phyloP scores from a whole-genome alignment of 768 basidiomycete genomes.

The Podaxis pistillaris region DNA sequence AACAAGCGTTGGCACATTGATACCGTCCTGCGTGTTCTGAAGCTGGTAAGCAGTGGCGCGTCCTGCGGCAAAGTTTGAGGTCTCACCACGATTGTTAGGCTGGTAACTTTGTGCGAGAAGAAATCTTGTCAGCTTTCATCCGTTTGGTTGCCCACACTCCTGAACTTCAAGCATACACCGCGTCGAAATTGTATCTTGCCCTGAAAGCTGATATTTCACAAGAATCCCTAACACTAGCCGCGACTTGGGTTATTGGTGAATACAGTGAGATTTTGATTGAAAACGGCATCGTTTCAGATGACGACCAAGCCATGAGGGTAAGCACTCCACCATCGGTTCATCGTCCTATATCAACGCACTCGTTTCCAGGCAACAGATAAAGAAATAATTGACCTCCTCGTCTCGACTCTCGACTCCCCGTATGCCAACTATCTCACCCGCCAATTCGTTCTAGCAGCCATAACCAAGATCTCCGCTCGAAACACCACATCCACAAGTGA shows the following conservation, averaged over 20 bases:
- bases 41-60: slow-evolving; percentile 58
- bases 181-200: slow-evolving; percentile 86
- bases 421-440: slow-evolving; percentile 90
- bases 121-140: slow-evolving; percentile 92
- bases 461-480: slow-evolving; percentile 89
- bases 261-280: slow-evolving; percentile 90
- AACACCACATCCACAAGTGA: slow-evolving; percentile 62
- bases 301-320: slow-evolving; percentile 70
- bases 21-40: slow-evolving; percentile 89
- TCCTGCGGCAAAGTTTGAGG: not conserved
- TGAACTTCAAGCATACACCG: slow-evolving; percentile 93
- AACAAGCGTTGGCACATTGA: slow-evolving; percentile 99
- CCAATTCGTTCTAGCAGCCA: slow-evolving; percentile 86
- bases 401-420: slow-evolving; percentile 88
- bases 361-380: slow-evolving; percentile 65
- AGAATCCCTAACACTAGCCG: slow-evolving; percentile 89
- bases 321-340: not conserved
- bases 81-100: slow-evolving; percentile 50
- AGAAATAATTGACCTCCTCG: slow-evolving; percentile 81
- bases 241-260: slow-evolving; percentile 96
- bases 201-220: slow-evolving; percentile 92
- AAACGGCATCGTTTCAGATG: slow-evolving; percentile 68
- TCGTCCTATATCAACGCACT: not conserved
- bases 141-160: slow-evolving; percentile 96
- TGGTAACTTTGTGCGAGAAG: slow-evolving; percentile 96